A percentile compares a stretch with the other conserved stretches of the same genome.
Conservation (phyloP, 768 basidiomycete species). For the Suillus plorans region DNA sequence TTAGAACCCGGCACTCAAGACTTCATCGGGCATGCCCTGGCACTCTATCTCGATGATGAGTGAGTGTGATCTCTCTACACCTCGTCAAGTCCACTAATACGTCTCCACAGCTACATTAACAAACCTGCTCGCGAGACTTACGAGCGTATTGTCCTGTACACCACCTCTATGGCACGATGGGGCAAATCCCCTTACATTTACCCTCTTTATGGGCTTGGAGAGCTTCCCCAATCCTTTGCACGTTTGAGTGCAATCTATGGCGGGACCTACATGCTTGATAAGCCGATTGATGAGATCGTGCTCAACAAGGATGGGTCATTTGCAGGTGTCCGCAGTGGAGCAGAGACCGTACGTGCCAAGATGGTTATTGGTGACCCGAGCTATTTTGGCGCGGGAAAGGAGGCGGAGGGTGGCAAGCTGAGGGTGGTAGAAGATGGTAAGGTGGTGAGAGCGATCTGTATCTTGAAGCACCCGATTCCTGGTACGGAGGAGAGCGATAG, state of each 20-base stretch:
- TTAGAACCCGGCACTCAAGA: slow-evolving; percentile 97
- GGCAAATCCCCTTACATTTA: slow-evolving; percentile 99
- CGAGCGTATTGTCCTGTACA: slow-evolving; percentile 95
- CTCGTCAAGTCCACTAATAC: slow-evolving; percentile 9
- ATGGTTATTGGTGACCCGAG: slow-evolving; percentile 97
- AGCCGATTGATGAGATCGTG: slow-evolving; percentile 87
- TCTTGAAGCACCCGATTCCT: slow-evolving; percentile 97
- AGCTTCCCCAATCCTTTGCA: slow-evolving; percentile 98
- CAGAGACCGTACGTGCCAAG: slow-evolving; percentile 94
- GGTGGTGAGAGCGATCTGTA: slow-evolving; percentile 95
- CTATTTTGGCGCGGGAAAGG: slow-evolving; percentile 85
- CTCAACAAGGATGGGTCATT: slow-evolving; percentile 86
- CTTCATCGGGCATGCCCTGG: slow-evolving; percentile 99
- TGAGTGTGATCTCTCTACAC: slow-evolving; percentile 41
- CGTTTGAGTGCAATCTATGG: slow-evolving; percentile 98
- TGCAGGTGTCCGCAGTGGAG: slow-evolving; percentile 84
- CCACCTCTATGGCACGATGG: slow-evolving; percentile 97
- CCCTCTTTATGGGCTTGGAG: slow-evolving; percentile 97
- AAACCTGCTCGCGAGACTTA: slow-evolving; percentile 89
- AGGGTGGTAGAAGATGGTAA: slow-evolving; percentile 91
- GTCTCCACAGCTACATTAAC: slow-evolving; percentile 73
- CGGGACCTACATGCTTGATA: slow-evolving; percentile 99
- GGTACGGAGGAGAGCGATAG: slow-evolving; percentile 95
- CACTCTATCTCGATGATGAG: slow-evolving; percentile 96
- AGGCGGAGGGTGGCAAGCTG: slow-evolving; percentile 69